Evolutionary conservation across 495 filamentous ascomycete genomes (phyloP).

Genomic region (Podospora tetraspora): DNA sequence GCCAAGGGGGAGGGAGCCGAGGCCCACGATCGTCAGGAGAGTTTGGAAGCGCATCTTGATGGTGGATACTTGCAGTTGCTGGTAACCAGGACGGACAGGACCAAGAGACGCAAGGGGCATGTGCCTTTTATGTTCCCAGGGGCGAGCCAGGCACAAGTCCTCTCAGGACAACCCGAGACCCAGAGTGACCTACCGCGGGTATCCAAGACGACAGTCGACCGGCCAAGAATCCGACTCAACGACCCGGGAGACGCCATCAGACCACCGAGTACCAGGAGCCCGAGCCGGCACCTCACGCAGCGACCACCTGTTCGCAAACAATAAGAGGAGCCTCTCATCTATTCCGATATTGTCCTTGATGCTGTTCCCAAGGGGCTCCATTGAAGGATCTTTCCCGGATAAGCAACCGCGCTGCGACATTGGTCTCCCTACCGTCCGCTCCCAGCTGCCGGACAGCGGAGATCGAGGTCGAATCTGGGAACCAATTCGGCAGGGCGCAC

Average conservation of each 20-base stretch:
- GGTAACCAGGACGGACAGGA: not conserved
- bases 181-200: too few relatives aligned
- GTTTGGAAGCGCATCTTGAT: constrained; percentile 13
- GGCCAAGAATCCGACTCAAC: not conserved
- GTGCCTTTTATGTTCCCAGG: not conserved
- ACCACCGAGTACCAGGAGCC: not conserved
- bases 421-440: not conserved
- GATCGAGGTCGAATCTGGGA: not conserved
- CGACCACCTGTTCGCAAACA: not conserved
- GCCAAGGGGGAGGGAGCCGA: constrained; percentile 2
- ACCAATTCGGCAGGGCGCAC: not conserved
- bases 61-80: not conserved
- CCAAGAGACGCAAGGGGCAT: not conserved
- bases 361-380: not conserved
- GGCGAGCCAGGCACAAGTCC: not conserved
- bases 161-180: too few relatives aligned
- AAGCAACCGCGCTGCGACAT: not conserved
- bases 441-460: not conserved
- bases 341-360: not conserved
- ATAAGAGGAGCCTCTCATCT: not conserved
- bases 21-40: not conserved
- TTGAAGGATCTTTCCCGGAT: not conserved
- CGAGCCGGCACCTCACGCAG: not conserved
- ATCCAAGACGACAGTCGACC: too few relatives aligned
- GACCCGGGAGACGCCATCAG: not conserved